Conservation (phyloP, 768 basidiomycete genomes). For the Tricholoma terreum region DNA sequence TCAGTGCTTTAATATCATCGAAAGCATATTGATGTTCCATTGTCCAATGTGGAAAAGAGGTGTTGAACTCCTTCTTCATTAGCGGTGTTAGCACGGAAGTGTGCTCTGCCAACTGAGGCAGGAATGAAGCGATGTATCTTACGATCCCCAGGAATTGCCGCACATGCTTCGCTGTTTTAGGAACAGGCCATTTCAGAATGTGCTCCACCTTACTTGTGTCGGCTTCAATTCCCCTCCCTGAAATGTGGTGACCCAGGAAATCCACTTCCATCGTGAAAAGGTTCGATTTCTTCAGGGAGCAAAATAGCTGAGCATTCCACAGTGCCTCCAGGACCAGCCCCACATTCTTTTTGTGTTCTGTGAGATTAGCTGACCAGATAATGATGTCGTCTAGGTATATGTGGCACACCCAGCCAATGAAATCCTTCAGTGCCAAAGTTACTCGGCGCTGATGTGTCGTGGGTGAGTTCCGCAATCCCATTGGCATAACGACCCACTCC, state of each 20-base stretch:
- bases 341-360: slow-evolving; percentile 29
- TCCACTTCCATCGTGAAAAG: neutral
- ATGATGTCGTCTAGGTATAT: slow-evolving; percentile 45
- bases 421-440: slow-evolving; percentile 24
- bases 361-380: slow-evolving; percentile 36
- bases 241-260: slow-evolving; percentile 14
- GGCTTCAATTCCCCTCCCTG: neutral
- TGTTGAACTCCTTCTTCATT: slow-evolving; percentile 8
- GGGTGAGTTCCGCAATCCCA: slow-evolving; percentile 32
- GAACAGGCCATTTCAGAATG: slow-evolving; percentile 22
- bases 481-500: slow-evolving; percentile 41
- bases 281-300: neutral
- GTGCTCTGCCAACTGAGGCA: slow-evolving; percentile 18
- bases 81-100: slow-evolving; percentile 12
- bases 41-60: no score
- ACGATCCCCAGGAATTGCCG: slow-evolving; percentile 5
- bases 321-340: slow-evolving; percentile 18
- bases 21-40: no score
- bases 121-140: slow-evolving; percentile 18
- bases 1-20: no score
- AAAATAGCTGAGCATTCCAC: neutral
- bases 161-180: slow-evolving; percentile 11
- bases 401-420: slow-evolving; percentile 39
- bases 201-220: slow-evolving; percentile 9
- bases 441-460: slow-evolving; percentile 32